Evolutionary conservation across 305 asterid genomes (phyloP).

Genomic region (Andrographis paniculata): DNA sequence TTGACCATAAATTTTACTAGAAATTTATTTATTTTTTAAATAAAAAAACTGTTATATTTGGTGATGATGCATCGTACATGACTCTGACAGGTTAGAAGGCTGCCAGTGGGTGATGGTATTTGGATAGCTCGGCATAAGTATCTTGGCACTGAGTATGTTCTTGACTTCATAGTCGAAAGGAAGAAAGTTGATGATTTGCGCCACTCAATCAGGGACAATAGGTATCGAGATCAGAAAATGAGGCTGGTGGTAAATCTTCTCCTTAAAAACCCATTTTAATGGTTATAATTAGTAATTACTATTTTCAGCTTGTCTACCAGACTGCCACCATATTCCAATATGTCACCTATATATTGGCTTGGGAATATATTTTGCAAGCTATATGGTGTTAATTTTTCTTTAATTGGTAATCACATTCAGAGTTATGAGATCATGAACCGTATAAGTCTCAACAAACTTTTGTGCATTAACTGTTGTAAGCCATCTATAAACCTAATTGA

Average conservation of each 20-base stretch:
- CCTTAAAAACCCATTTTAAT: conserved; percentile 8
- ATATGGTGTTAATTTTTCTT: too few species aligned
- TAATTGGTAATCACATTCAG: too few species aligned
- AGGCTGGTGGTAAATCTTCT: conserved; percentile 60
- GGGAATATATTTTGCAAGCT: too few species aligned
- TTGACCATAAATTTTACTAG: conserved; percentile 11
- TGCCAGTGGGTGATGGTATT: conserved; percentile 93
- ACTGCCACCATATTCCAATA: too few species aligned
- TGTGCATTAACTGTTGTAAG: background rate
- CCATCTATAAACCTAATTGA: background rate
- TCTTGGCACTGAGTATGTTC: conserved; percentile 65
- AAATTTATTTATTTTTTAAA: too few species aligned
- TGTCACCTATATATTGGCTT: too few species aligned
- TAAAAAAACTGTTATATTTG: conserved; percentile 9
- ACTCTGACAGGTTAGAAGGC: conserved; percentile 63
- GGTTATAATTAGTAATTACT: background rate
- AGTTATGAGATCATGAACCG: conserved; percentile 5
- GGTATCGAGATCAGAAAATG: conserved; percentile 93
- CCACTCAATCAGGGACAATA: conserved; percentile 76
- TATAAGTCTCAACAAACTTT: conserved; percentile 3
- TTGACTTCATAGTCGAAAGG: conserved; percentile 96
- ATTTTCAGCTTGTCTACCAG: background rate
- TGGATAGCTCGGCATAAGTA: conserved; percentile 86
- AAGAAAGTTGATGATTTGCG: conserved; percentile 89
- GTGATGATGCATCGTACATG: conserved; percentile 13